Conservation (phyloP, 345 rosid genomes). For the Ceriops tagal region DNA sequence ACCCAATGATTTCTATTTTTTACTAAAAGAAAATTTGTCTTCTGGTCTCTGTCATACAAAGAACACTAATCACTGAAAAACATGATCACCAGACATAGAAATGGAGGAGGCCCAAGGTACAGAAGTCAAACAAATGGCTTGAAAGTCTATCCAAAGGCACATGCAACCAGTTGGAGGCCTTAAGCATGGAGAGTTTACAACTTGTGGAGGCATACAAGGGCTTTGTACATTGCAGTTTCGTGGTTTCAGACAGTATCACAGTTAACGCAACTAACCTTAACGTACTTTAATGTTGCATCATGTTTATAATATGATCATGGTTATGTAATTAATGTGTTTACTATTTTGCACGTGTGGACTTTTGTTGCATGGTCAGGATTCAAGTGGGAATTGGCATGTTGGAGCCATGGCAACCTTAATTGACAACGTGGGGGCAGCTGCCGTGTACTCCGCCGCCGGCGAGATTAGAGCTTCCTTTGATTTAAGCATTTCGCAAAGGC, state of each 20-base stretch:
- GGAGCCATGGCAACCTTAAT: slow-evolving; percentile 56
- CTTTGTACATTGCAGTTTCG: slow-evolving; percentile 34
- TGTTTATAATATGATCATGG: no score
- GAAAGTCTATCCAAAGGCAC: slow-evolving; percentile 14
- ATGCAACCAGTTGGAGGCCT: slow-evolving; percentile 13
- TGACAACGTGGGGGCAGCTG: slow-evolving; percentile 46
- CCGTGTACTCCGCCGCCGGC: slow-evolving; percentile 32
- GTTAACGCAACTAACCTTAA: slow-evolving; percentile 8
- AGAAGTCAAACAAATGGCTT: slow-evolving; percentile 17
- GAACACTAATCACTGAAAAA: no score
- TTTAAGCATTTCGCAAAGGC: slow-evolving; percentile 51
- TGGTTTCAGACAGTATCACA: slow-evolving; percentile 25
- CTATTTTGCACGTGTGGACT: neutral
- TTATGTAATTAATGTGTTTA: neutral
- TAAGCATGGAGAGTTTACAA: slow-evolving; percentile 19
- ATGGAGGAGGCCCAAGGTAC: slow-evolving; percentile 15
- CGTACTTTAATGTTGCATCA: no score
- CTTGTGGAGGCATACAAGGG: slow-evolving; percentile 27
- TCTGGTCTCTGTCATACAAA: no score
- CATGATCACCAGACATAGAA: neutral
- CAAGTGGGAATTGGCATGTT: slow-evolving; percentile 42
- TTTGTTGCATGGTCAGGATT: slow-evolving; percentile 22
- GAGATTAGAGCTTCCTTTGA: slow-evolving; percentile 37
- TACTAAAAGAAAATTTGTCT: no score
- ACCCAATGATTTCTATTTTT: no score